Conservation (phyloP, 495 filamentous ascomycete genomes). For the Elasticomyces elasticus region DNA sequence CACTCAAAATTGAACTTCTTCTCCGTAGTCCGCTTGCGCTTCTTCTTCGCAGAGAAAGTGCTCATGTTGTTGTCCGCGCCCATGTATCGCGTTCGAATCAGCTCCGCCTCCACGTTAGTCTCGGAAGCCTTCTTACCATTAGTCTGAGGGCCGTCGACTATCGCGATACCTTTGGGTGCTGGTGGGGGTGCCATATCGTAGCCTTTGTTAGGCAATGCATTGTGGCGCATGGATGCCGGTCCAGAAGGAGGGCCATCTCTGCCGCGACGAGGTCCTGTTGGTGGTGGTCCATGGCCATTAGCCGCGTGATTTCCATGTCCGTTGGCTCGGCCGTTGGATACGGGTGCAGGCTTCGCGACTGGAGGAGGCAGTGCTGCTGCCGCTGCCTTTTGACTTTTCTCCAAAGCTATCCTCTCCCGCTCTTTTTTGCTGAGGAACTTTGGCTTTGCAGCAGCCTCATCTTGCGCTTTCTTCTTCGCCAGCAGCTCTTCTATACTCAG, state of each 20-base stretch:
- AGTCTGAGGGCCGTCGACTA: constrained; percentile 30
- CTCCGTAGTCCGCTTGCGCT: constrained; percentile 82
- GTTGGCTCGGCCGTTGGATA: constrained; percentile 3
- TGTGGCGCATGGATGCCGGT: constrained; percentile 42
- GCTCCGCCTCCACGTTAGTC: constrained; percentile 66
- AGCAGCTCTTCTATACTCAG: constrained; percentile 70
- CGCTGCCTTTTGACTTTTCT: constrained; percentile 77
- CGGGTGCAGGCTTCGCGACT: neutral
- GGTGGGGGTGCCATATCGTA: constrained; percentile 48
- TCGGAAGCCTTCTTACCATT: constrained; percentile 48
- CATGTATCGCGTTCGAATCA: constrained; percentile 83
- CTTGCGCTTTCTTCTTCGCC: constrained; percentile 66
- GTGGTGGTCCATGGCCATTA: constrained; percentile 35
- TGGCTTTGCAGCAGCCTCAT: constrained; percentile 71
- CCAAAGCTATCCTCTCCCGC: constrained; percentile 73
- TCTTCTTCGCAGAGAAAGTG: constrained; percentile 93
- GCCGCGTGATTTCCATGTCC: constrained; percentile 19
- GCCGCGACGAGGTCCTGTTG: constrained; percentile 74
- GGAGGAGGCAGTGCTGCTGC: constrained; percentile 33
- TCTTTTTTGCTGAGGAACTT: constrained; percentile 88
- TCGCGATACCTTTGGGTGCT: constrained; percentile 37
- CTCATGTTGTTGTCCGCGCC: constrained; percentile 78
- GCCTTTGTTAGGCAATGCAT: constrained; percentile 33
- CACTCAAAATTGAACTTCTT: constrained; percentile 99
- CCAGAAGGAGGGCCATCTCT: constrained; percentile 49